phyloP scores from a whole-genome alignment of 331 rosid genomes.

The Rhamnella rubrinervis region DNA sequence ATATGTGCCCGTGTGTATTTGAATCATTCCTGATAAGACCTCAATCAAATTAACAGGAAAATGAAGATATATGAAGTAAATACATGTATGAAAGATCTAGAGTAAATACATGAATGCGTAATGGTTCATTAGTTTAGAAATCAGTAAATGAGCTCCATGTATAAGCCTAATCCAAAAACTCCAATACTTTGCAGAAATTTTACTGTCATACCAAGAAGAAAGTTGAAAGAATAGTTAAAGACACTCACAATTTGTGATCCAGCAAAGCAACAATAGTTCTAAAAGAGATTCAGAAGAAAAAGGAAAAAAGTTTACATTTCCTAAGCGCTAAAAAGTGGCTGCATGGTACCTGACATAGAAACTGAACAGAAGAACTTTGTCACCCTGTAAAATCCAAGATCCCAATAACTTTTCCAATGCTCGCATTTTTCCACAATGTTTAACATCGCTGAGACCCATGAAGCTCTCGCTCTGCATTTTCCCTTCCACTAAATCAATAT shows the following conservation, averaged over 20 bases:
- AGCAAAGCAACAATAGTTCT: not conserved
- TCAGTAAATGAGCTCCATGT: too few relatives aligned
- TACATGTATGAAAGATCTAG: not conserved
- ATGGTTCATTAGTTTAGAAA: too few relatives aligned
- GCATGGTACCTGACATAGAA: constrained; percentile 72
- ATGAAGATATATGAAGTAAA: not conserved
- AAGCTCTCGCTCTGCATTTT: constrained; percentile 69
- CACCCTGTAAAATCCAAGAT: constrained; percentile 76
- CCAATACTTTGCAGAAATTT: too few relatives aligned
- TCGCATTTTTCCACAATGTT: constrained; percentile 90
- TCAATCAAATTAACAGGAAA: not conserved
- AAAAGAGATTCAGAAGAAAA: not conserved
- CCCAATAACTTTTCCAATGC: constrained; percentile 69
- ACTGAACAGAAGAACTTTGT: constrained; percentile 93
- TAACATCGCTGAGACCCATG: constrained; percentile 85
- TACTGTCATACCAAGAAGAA: too few relatives aligned
- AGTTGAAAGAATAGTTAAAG: too few relatives aligned
- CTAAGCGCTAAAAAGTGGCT: constrained; percentile 12
- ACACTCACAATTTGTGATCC: not conserved
- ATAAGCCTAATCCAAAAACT: too few relatives aligned
- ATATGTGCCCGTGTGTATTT: too few relatives aligned
- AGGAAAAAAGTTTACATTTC: not conserved
- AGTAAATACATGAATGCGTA: not conserved
- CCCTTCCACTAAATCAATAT: constrained; percentile 86
- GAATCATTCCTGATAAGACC: too few relatives aligned